Evolutionary conservation across 805 yeast species (phyloP), one percentile per base, ranked within the genome.

Genomic region (Danielia reshetovae): DNA sequence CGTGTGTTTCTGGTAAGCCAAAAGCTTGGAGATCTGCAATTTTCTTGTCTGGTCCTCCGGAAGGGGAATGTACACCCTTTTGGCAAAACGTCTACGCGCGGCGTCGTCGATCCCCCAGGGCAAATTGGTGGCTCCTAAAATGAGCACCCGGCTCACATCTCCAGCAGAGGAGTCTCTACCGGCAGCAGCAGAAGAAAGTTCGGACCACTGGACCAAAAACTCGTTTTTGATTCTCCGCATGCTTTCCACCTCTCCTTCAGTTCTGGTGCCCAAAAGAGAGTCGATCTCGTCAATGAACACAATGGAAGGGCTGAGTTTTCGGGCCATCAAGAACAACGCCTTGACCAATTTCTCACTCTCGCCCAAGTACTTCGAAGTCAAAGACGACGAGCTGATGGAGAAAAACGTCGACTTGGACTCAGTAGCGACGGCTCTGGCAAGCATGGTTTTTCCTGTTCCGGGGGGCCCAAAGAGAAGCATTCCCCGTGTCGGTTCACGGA

Each of bases 21-120:
- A 54, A 31, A 90, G 70, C 49, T 79, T 82, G 34, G 60, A 55
- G 14, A 90, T 65, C 53, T 90, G 97, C 4, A 74, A 74, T 32
- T 69, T 62, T 38, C 97, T 66, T 2, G 97, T 87, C 46, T 82
- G 89, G 16, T 68, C 74, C 54, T 89, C 97, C 0, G 98, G 97
- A 29, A 93, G 65, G 4, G 97, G 97, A 35, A 93, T 89, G 59
- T 93, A 89, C 52, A 86, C 94, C 33, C 97, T 69, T 50, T 94
- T 75, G 5, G 86, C 95, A 60, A 90, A 90, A 43, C 97, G 71
- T 56, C 97, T 74, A 51, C 97, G 70, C 1, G 97, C 97, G 2
- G 97, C 97, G 52, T 93, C 97, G 59, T 90, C 98, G 41, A 85
- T 88, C 2, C 87, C 83, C 98, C 98, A 90, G 0, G 98, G 98